These are phyloP conservation scores for Suhomyces guaymorum DNA, from an alignment of 1,139 yeast genomes.

Conservation along the genomic window DNA sequence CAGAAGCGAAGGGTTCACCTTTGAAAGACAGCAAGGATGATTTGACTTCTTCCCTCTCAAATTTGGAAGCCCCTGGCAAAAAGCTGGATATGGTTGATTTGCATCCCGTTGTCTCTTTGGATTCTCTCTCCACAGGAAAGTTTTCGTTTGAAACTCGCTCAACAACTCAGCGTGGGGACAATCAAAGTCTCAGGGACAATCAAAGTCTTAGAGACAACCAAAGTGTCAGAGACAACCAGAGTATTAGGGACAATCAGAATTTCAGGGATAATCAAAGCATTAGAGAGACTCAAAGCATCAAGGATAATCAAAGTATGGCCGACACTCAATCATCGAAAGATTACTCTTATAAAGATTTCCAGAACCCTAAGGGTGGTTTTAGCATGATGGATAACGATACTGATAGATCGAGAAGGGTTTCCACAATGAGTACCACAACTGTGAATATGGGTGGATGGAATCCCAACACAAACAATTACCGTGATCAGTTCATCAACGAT, in stretches of 20 bases:
- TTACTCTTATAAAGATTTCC: no score
- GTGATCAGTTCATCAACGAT: conserved; percentile 53
- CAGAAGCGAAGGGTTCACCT: conserved; percentile 1
- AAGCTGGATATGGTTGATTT: conserved; percentile 16
- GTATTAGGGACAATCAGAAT: conserved; percentile 14
- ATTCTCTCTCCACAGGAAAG: conserved; percentile 44
- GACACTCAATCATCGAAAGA: no score
- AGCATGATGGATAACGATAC: conserved; percentile 10
- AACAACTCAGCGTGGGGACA: conserved; percentile 15
- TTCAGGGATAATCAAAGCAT: no score
- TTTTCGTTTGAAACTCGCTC: conserved; percentile 27
- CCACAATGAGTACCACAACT: conserved; percentile 41
- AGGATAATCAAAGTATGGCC: no score
- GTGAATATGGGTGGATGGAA: conserved; percentile 55
- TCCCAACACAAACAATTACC: conserved; percentile 50
- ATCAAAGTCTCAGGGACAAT: conserved; percentile 11
- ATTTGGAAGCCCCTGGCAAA: no score
- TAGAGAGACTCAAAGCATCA: no score
- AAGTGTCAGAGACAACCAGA: background rate
- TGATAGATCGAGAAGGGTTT: conserved; percentile 29
- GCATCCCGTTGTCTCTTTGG: conserved; percentile 34
- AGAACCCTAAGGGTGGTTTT: no score
- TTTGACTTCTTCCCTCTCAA: no score
- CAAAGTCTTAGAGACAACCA: background rate
- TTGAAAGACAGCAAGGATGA: no score